A percentile compares a stretch with the other conserved stretches of the same genome.
These are phyloP conservation scores for Neocucurbitaria cava DNA, from an alignment of 2,329 filamentous ascomycete species.

Conservation along the genomic window DNA sequence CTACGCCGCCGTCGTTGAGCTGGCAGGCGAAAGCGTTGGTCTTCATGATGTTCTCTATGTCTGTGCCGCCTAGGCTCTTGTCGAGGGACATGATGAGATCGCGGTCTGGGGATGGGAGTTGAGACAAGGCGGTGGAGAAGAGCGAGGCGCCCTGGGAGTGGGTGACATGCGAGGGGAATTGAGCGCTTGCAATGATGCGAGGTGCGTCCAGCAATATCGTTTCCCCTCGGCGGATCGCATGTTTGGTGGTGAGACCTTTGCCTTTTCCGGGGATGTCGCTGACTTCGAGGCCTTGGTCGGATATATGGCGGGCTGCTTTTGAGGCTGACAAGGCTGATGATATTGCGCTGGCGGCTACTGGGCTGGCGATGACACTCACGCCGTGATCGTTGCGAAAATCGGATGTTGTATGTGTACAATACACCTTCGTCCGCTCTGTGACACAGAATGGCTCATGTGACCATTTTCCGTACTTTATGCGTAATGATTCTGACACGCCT, in stretches of 20 bases:
- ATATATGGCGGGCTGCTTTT: background rate
- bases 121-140: constrained; percentile 15
- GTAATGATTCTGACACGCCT: background rate
- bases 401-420: constrained; percentile 26
- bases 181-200: constrained; percentile 27
- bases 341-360: constrained; percentile 21
- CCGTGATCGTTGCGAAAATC: constrained; percentile 18
- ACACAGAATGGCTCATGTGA: constrained; percentile 22
- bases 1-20: constrained; percentile 24
- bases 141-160: constrained; percentile 18
- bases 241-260: constrained; percentile 27
- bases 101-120: constrained; percentile 13
- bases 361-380: constrained; percentile 29
- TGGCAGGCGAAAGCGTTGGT: constrained; percentile 34
- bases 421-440: constrained; percentile 12
- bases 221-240: constrained; percentile 17
- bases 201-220: constrained; percentile 30
- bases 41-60: constrained; percentile 29
- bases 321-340: constrained; percentile 14
- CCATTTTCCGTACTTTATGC: constrained; percentile 15
- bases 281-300: constrained; percentile 16
- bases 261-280: constrained; percentile 29
- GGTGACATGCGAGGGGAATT: constrained; percentile 18
- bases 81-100: constrained; percentile 19
- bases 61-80: constrained; percentile 19